A percentile compares a stretch with the other conserved stretches of the same genome.
Evolutionary conservation across 2,329 filamentous ascomycete species (phyloP).

Genomic region (Colletotrichum sp.): DNA sequence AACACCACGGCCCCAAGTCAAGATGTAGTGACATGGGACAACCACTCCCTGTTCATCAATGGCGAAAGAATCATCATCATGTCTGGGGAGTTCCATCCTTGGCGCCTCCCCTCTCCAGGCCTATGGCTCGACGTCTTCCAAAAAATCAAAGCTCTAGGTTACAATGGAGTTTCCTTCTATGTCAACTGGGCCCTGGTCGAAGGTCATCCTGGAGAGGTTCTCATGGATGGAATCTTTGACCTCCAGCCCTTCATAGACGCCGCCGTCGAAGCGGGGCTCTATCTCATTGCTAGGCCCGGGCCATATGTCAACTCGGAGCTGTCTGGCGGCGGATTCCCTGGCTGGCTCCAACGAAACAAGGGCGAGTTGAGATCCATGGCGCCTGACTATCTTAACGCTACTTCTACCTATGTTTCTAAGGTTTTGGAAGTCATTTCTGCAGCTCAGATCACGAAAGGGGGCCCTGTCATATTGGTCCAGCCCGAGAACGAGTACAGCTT

Average conservation of each 20-base stretch:
- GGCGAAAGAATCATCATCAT: constrained; percentile 75
- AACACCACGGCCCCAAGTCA: constrained; percentile 20
- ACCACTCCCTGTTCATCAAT: constrained; percentile 71
- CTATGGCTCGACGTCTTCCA: constrained; percentile 71
- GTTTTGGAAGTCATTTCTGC: constrained; percentile 66
- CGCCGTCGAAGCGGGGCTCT: constrained; percentile 71
- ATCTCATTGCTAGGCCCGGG: constrained; percentile 69
- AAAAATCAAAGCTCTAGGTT: constrained; percentile 76
- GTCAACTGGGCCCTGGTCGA: constrained; percentile 75
- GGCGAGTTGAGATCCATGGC: constrained; percentile 63
- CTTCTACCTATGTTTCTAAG: constrained; percentile 53
- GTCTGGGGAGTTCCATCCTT: constrained; percentile 77
- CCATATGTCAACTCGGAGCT: constrained; percentile 76
- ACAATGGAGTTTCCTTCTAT: constrained; percentile 76
- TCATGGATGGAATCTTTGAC: constrained; percentile 70
- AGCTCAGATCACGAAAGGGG: constrained; percentile 76
- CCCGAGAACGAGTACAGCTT: constrained; percentile 70
- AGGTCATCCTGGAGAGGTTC: constrained; percentile 69
- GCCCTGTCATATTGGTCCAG: constrained; percentile 73
- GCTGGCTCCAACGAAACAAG: constrained; percentile 70
- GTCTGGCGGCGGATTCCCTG: constrained; percentile 73
- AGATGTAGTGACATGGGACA: constrained; percentile 69
- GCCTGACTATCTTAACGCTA: constrained; percentile 62
- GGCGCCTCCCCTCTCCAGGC: constrained; percentile 33
- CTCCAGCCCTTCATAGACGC: constrained; percentile 74